Conservation (phyloP, 345 rosid genomes). For the Noccaea caerulescens region DNA sequence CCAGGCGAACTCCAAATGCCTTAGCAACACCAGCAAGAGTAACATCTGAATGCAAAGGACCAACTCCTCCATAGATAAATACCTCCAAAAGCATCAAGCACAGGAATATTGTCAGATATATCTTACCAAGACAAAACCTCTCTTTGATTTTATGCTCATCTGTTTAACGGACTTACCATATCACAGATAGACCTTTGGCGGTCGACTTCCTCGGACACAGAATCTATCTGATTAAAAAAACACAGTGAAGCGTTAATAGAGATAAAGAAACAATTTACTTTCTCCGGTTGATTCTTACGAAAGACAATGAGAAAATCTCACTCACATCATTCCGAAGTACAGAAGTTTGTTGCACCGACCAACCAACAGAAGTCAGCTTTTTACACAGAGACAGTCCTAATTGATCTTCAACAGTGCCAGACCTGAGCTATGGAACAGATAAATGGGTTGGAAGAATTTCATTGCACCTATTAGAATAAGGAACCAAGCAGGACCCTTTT, state of each 20-base stretch:
- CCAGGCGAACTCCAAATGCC: conserved; percentile 98
- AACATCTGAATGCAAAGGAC: conserved; percentile 95
- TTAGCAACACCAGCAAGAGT: conserved; percentile 91
- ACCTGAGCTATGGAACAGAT: conserved; percentile 99
- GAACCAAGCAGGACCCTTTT: conserved; percentile 16
- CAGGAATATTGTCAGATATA: conserved; percentile 7
- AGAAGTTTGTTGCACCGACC: conserved; percentile 67
- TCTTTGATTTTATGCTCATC: conserved; percentile 12
- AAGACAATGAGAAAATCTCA: conserved; percentile 32
- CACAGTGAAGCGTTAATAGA: conserved; percentile 24
- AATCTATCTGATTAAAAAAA: conserved; percentile 71
- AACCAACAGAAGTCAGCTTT: conserved; percentile 80
- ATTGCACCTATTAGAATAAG: conserved; percentile 17
- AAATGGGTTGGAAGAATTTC: conserved; percentile 44
- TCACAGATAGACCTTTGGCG: conserved; percentile 68
- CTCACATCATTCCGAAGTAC: conserved; percentile 88
- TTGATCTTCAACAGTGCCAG: conserved; percentile 91
- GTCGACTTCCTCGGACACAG: conserved; percentile 96
- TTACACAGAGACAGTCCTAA: conserved; percentile 71
- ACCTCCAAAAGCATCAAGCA: conserved; percentile 53
- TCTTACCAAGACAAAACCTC: background rate
- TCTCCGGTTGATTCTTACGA: conserved; percentile 5
- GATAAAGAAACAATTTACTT: conserved; percentile 22
- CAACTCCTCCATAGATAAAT: conserved; percentile 87
- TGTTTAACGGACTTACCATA: conserved; percentile 59